phyloP scores from a whole-genome alignment of 306 rosid genomes.

The Dryas alaskensis region DNA sequence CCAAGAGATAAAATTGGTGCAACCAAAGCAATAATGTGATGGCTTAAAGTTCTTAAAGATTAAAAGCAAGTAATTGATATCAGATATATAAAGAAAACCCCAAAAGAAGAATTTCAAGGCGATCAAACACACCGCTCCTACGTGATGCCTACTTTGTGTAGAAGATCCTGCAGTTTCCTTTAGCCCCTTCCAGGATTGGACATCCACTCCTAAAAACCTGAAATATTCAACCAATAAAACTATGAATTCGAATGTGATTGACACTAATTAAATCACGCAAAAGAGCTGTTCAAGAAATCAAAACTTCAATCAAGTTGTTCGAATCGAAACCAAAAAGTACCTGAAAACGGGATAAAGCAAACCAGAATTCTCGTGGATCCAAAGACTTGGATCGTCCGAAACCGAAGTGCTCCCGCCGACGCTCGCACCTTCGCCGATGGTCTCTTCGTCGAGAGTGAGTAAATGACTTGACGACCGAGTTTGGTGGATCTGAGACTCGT shows the following conservation, averaged over 20 bases:
- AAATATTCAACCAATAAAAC: not conserved
- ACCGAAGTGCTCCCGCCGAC: slow-evolving; percentile 5
- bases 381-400: slow-evolving; percentile 37
- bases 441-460: slow-evolving; percentile 22
- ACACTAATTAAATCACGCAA: not conserved
- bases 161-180: slow-evolving; percentile 50
- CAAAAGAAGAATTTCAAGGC: not conserved
- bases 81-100: not conserved
- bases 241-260: not conserved
- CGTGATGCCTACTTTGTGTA: slow-evolving; percentile 44
- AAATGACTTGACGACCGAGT: slow-evolving; percentile 10
- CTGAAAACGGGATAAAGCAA: slow-evolving; percentile 55
- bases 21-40: not conserved
- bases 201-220: slow-evolving; percentile 55
- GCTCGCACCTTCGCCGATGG: slow-evolving; percentile 12
- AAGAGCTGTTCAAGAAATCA: not conserved
- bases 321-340: slow-evolving; percentile 19
- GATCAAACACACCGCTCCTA: slow-evolving; percentile 39
- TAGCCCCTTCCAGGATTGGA: slow-evolving; percentile 43
- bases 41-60: no score
- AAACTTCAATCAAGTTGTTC: no score
- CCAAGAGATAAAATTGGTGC: not conserved
- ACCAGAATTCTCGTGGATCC: slow-evolving; percentile 45
- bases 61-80: not conserved
- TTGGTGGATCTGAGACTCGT: slow-evolving; percentile 50